Conservation (phyloP, 2,329 filamentous ascomycete genomes). For the Arthrobotrys sinensis region DNA sequence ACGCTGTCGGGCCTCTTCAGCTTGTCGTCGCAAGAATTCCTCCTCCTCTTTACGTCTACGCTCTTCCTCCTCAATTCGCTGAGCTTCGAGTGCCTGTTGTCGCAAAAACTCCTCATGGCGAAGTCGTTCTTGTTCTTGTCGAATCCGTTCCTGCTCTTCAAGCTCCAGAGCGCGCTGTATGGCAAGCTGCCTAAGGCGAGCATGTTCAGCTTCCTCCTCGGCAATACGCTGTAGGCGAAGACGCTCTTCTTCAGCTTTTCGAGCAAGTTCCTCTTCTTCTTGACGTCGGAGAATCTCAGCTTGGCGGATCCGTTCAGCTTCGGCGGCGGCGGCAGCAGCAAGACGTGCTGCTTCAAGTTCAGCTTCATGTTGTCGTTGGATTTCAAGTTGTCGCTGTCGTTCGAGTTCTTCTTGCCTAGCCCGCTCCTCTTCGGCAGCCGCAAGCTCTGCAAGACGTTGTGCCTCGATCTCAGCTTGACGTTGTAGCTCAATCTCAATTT, state of each 20-base stretch:
- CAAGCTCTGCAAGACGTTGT: constrained; percentile 49
- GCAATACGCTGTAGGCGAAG: constrained; percentile 51
- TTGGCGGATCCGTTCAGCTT: constrained; percentile 56
- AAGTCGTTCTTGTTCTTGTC: constrained; percentile 43
- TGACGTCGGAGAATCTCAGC: constrained; percentile 36
- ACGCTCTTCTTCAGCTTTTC: constrained; percentile 53
- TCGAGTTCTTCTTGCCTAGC: constrained; percentile 49
- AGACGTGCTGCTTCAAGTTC: constrained; percentile 46
- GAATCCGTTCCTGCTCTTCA: constrained; percentile 44
- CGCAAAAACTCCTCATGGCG: constrained; percentile 56
- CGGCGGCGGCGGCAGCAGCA: constrained; percentile 43
- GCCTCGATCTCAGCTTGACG: constrained; percentile 50
- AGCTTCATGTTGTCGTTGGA: constrained; percentile 52
- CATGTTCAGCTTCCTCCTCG: constrained; percentile 54
- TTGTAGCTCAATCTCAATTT: constrained; percentile 40
- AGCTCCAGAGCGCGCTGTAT: constrained; percentile 51
- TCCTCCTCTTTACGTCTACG: constrained; percentile 38
- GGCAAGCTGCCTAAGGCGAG: constrained; percentile 44
- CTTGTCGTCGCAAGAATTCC: constrained; percentile 29
- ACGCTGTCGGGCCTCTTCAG: constrained; percentile 17
- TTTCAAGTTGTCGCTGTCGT: constrained; percentile 45
- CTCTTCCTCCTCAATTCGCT: constrained; percentile 40
- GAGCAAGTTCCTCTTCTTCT: constrained; percentile 47
- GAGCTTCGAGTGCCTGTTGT: constrained; percentile 55
- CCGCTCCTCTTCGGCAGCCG: constrained; percentile 54